A percentile compares a stretch with the other conserved stretches of the same genome.
Evolutionary conservation across 208 protist genomes (phyloP).

Genomic region (Leishmania braziliensis): DNA sequence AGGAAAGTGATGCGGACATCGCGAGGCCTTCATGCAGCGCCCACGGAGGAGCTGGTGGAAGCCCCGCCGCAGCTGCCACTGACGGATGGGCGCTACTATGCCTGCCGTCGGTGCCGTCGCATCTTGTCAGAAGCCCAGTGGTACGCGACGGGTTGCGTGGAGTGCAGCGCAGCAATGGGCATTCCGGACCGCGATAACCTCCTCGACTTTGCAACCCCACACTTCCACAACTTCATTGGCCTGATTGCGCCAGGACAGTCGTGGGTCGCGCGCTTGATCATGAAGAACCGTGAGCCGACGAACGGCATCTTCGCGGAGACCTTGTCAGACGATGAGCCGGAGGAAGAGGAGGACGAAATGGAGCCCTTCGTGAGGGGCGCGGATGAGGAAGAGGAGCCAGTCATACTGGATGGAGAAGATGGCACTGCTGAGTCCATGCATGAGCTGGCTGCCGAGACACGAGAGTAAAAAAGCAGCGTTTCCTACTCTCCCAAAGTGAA

Average conservation of each 20-base stretch:
- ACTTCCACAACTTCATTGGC: slow-evolving; percentile 87
- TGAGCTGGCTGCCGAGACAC: not conserved
- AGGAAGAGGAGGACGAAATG: slow-evolving; percentile 28
- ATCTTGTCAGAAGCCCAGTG: slow-evolving; percentile 80
- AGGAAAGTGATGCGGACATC: slow-evolving; percentile 3
- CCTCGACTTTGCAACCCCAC: slow-evolving; percentile 70
- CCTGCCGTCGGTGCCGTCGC: slow-evolving; percentile 78
- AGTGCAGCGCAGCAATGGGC: slow-evolving; percentile 70
- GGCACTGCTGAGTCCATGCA: not conserved
- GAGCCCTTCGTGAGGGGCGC: slow-evolving; percentile 23
- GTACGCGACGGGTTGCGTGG: slow-evolving; percentile 66
- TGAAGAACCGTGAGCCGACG: slow-evolving; percentile 30
- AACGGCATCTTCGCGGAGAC: slow-evolving; percentile 83
- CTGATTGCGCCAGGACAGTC: slow-evolving; percentile 81
- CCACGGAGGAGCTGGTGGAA: slow-evolving; percentile 35
- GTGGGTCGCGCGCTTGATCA: slow-evolving; percentile 87
- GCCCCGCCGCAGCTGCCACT: slow-evolving; percentile 77
- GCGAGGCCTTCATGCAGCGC: not conserved
- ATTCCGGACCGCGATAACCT: slow-evolving; percentile 57
- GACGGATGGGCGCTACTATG: slow-evolving; percentile 69
- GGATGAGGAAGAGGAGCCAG: slow-evolving; percentile 18
- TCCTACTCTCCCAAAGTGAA: not conserved
- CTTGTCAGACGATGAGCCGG: slow-evolving; percentile 55
- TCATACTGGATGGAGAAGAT: not conserved
- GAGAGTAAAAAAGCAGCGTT: not conserved